Evolutionary conservation across 2,329 filamentous ascomycete species (phyloP).

Genomic region (Pseudodiploospora longispora): DNA sequence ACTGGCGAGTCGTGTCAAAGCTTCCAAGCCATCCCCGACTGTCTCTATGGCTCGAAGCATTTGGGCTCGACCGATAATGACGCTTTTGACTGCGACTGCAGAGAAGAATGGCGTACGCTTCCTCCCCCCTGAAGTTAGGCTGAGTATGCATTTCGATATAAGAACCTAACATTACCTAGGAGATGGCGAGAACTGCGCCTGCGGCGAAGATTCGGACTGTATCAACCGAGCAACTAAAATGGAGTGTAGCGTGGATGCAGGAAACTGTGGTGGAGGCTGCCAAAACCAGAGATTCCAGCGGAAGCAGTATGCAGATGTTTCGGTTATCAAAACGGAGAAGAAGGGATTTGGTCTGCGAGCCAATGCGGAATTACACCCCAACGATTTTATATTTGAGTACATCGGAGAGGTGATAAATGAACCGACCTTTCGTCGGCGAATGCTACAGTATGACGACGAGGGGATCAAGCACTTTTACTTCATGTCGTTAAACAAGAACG

Average conservation of each 20-base stretch:
- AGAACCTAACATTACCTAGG: constrained; percentile 29
- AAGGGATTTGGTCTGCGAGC: constrained; percentile 91
- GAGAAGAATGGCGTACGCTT: constrained; percentile 85
- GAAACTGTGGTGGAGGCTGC: constrained; percentile 79
- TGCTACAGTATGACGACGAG: constrained; percentile 88
- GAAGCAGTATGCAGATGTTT: constrained; percentile 81
- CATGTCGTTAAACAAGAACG: constrained; percentile 94
- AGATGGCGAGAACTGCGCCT: constrained; percentile 68
- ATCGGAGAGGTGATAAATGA: constrained; percentile 98
- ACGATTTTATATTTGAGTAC: constrained; percentile 97
- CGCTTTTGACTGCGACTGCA: constrained; percentile 87
- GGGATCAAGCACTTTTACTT: constrained; percentile 99
- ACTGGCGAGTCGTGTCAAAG: constrained; percentile 66
- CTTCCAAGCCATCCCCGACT: constrained; percentile 77
- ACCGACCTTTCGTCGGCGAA: constrained; percentile 76
- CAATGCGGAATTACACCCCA: constrained; percentile 64
- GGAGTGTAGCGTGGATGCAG: constrained; percentile 73
- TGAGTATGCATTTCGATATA: constrained; percentile 7
- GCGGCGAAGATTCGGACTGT: constrained; percentile 93
- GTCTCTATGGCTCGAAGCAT: constrained; percentile 84
- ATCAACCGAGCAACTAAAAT: constrained; percentile 98
- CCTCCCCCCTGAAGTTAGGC: constrained; percentile 6
- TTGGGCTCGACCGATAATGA: constrained; percentile 88
- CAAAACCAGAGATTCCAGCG: constrained; percentile 93
- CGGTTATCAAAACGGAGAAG: constrained; percentile 96